A percentile compares a stretch with the other conserved stretches of the same genome.
Evolutionary conservation across 2,329 filamentous ascomycete species (phyloP).

Genomic region (Sclerotinia minor): DNA sequence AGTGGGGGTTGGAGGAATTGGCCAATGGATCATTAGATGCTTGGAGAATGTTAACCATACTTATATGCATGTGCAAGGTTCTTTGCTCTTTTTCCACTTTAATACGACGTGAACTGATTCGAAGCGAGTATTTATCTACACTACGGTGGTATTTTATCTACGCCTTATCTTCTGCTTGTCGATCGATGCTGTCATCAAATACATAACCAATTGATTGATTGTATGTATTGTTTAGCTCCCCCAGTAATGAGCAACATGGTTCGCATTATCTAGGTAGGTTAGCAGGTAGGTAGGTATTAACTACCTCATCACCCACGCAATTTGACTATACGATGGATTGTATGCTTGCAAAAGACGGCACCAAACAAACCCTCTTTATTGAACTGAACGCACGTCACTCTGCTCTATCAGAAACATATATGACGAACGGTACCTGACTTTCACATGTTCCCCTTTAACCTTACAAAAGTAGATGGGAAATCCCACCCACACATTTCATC

Average conservation of each 20-base stretch:
- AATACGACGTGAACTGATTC: neutral
- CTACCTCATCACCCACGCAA: neutral
- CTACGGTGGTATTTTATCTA: too few species aligned
- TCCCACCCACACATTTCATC: too few species aligned
- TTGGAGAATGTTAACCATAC: neutral
- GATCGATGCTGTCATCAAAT: neutral
- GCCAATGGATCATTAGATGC: neutral
- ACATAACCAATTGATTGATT: neutral
- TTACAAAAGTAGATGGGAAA: neutral
- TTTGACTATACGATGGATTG: neutral
- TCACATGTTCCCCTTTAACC: neutral
- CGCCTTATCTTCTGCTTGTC: neutral
- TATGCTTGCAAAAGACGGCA: neutral
- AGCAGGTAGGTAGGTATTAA: too few species aligned
- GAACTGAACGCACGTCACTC: neutral
- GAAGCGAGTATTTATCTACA: neutral
- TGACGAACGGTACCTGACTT: neutral
- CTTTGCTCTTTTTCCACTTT: neutral
- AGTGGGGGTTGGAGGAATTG: neutral
- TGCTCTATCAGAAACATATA: neutral
- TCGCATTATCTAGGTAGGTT: neutral
- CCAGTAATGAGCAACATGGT: neutral
- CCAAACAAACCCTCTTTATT: neutral
- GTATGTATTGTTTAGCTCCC: neutral
- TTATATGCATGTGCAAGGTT: conserved; percentile 13